These are phyloP conservation scores for Syncephalastrum racemosum DNA, from an alignment of 371 early-diverging fungal genomes.

Conservation along the genomic window DNA sequence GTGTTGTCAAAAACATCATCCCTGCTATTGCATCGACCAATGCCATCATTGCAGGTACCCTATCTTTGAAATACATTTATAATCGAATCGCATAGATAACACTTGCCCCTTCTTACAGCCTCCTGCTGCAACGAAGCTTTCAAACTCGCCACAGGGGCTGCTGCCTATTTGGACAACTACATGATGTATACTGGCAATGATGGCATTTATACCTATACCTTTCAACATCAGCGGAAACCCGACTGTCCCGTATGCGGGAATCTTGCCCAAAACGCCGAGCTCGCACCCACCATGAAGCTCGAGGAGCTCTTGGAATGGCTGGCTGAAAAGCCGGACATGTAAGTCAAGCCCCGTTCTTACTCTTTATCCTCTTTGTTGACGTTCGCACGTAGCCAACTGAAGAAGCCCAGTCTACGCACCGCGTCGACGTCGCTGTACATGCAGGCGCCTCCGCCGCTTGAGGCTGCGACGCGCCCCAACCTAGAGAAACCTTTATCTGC, in stretches of 20 bases:
- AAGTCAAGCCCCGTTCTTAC: constrained; percentile 24
- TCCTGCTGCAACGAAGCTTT: constrained; percentile 93
- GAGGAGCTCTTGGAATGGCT: constrained; percentile 76
- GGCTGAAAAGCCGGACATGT: constrained; percentile 72
- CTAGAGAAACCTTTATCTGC: constrained; percentile 61
- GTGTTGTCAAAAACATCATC: constrained; percentile 98
- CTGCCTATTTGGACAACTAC: constrained; percentile 84
- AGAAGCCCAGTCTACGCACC: constrained; percentile 72
- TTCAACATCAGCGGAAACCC: constrained; percentile 78
- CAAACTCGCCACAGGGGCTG: constrained; percentile 82
- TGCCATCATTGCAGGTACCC: constrained; percentile 92
- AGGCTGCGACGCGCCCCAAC: constrained; percentile 73
- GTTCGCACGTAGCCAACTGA: constrained; percentile 61
- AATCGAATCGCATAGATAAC: neutral
- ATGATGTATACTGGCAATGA: constrained; percentile 94
- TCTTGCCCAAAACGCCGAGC: constrained; percentile 36
- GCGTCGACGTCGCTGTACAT: constrained; percentile 69
- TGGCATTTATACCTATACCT: constrained; percentile 90
- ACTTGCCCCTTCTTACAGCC: constrained; percentile 47
- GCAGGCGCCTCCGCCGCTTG: constrained; percentile 75
- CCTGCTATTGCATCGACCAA: constrained; percentile 99
- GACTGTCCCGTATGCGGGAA: constrained; percentile 93
- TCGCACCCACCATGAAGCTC: constrained; percentile 50
- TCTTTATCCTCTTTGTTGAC: neutral
- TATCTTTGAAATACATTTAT: neutral